Base-by-base conservation (phyloP, 352 stramenopile genomes). In the Halophytophthora polymorphica region DNA sequence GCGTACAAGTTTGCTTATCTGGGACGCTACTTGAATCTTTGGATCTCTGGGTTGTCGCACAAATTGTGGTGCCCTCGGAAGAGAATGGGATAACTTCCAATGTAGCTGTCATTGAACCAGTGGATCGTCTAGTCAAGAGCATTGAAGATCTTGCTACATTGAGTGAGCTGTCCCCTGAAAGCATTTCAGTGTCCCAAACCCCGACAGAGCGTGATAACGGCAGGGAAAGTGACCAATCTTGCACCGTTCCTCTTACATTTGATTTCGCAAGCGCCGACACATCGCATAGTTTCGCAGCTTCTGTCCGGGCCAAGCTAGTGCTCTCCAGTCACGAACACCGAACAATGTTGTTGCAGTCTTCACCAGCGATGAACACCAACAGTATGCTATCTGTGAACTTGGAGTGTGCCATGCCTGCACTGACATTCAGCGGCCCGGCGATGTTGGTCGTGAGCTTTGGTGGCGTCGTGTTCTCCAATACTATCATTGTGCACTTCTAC, bases 401-500 rank as follows among this genome's bases (percentile, higher is more conserved):
- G 8, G 71, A 80, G 41, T 87, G 78, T 17, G 51, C 53, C 1
- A 87, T 89, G 71, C 73, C 78, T 6, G 40, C 67, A 2, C 47
- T 89, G 0, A 34, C 71, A 1, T 87, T 89, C 49, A 83, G 65
- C 43, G 78, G 76, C 0, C 55, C 70, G 7, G 74, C 73, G 12
- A 66, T 78, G 2, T 49, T 90, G 6, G 65, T 58, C 2, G 50
- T 90, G 5, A 56, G 45, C 8, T 64, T 84, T 31, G 73, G 68
- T 21, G 73, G 71, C 6, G 59, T 86, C 6, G 53, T 61, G 3
- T 88, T 88, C 39, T 90, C 79, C 0, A 90, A 90, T 39, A 56
- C 64, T 14, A 66, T 90, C 13, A 79, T 58, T 15, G 63, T 86
- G 19, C 70, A 87, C n/a, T 87, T 74, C 58, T 90, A 90, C 42